Conservation (phyloP, 352 stramenopile species). For the Globisporangium cystogenes region DNA sequence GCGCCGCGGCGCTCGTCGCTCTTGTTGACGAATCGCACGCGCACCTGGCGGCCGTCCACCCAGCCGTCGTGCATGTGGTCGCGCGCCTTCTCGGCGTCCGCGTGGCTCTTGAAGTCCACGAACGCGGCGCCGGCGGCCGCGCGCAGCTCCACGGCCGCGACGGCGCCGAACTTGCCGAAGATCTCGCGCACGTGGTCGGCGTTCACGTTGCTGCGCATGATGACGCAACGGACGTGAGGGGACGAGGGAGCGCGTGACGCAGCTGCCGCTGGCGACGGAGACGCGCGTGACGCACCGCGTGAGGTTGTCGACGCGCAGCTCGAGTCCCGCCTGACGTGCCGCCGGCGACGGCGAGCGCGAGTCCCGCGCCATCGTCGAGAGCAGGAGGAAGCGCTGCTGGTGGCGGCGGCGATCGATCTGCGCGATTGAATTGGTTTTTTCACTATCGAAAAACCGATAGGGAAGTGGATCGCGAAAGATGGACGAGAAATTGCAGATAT, state of each 20-base stretch:
- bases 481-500: no score
- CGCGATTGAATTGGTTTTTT: no score
- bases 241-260: neutral
- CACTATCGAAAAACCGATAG: no score
- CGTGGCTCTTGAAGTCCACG: conserved; percentile 43
- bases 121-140: conserved; percentile 35
- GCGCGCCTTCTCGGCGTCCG: conserved; percentile 52
- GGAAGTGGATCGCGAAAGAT: no score
- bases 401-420: no score
- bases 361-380: neutral
- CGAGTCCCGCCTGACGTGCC: conserved; percentile 18
- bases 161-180: conserved; percentile 81
- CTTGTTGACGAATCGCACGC: conserved; percentile 27
- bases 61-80: conserved; percentile 83
- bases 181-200: conserved; percentile 79
- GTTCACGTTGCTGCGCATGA: conserved; percentile 56
- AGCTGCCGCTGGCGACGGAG: conserved; percentile 3
- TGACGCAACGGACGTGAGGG: neutral
- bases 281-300: conserved; percentile 31
- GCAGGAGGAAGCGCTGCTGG: no score
- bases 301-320: conserved; percentile 75
- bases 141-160: conserved; percentile 45
- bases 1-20: neutral
- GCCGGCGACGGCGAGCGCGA: conserved; percentile 4
- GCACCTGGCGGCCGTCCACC: conserved; percentile 76